Evolutionary conservation across 352 stramenopile species (phyloP).

Genomic region (Globisporangium middletonii): DNA sequence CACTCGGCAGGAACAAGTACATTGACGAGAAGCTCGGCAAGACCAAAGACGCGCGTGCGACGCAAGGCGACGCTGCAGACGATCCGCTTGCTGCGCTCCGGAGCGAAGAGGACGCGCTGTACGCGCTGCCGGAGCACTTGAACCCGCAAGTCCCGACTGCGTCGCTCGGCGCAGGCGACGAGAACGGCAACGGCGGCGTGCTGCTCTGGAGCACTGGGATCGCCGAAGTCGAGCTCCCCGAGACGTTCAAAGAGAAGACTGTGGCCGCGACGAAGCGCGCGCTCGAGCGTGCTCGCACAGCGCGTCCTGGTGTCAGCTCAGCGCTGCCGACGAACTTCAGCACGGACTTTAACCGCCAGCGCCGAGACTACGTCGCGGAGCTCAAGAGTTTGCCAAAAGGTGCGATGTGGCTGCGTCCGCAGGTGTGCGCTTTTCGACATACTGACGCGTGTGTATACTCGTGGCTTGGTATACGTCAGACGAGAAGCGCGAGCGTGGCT

Average conservation of each 20-base stretch:
- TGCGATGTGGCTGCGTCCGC: too few relatives aligned
- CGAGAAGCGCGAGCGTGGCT: slow-evolving; percentile 62
- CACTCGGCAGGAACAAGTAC: slow-evolving; percentile 59
- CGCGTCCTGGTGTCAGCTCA: slow-evolving; percentile 25
- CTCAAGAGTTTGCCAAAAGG: slow-evolving; percentile 57
- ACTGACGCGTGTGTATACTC: too few relatives aligned
- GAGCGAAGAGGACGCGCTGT: slow-evolving; percentile 62
- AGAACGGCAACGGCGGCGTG: slow-evolving; percentile 51
- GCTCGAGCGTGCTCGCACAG: slow-evolving; percentile 24
- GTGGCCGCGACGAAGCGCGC: slow-evolving; percentile 42
- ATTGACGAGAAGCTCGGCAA: slow-evolving; percentile 72
- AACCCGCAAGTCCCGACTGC: slow-evolving; percentile 35
- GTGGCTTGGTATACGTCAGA: slow-evolving; percentile 15
- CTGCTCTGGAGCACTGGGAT: slow-evolving; percentile 76
- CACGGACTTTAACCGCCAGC: slow-evolving; percentile 71
- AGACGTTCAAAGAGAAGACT: slow-evolving; percentile 43
- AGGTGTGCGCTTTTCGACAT: too few relatives aligned
- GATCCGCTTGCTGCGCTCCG: slow-evolving; percentile 11
- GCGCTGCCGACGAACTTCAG: slow-evolving; percentile 71
- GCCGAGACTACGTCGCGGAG: slow-evolving; percentile 52
- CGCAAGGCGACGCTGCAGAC: not conserved
- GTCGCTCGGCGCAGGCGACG: slow-evolving; percentile 24
- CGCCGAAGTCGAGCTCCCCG: slow-evolving; percentile 69
- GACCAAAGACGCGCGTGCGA: slow-evolving; percentile 17
- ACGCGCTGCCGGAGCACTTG: slow-evolving; percentile 53